Base-by-base conservation (phyloP, 139 green algal species). In the Picochlorum sp. region DNA sequence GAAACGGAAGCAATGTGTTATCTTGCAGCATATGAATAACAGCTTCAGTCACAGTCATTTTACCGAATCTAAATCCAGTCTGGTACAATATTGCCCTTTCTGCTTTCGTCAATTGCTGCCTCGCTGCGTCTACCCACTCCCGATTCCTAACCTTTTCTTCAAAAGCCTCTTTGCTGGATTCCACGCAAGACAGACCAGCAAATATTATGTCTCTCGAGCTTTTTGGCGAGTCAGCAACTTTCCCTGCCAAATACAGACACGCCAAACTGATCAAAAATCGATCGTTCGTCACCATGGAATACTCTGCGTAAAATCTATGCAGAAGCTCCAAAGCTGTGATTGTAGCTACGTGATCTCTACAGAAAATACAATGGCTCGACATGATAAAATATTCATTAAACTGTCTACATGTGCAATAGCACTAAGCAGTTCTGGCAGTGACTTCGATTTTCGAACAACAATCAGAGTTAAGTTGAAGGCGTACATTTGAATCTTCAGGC, bases 231-330 rank as follows among this genome's bases (percentile, higher is more conserved):
- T 96, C 87, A 61, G 88, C 74, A 50, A 96, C 76, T 73, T 96
- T 96, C 37, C 79, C 74, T 0, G 71, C 89, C 35, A 96, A 74
- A 70, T 89, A 92, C 37, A 96, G 69, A 72, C 83, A 90, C 5
- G 85, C 79, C 4, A 73, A 82, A 44, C 81, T 79, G 3, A 96
- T 67, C 14, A 87, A 75, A 41, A 85, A 89, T 16, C 65, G 53
- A 61, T 89, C 79, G 55, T 85, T 88, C 3, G 44, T 56, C 50
- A 71, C 59, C 57, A 90, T 70, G 3, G 80, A 89, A 47, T 77
- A 73, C 29, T 61, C 45, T 0, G 67, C 61, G 29, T 81, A 93
- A 63, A 81, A 93, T 18, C 76, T 75, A 52, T 92, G 83, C 35
- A 76, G 76, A 8, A 87, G 65, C 26, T 75, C 50, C 10, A 71